These are phyloP conservation scores for Pythium insidiosum DNA, from an alignment of 352 stramenopile genomes.

Conservation along the genomic window DNA sequence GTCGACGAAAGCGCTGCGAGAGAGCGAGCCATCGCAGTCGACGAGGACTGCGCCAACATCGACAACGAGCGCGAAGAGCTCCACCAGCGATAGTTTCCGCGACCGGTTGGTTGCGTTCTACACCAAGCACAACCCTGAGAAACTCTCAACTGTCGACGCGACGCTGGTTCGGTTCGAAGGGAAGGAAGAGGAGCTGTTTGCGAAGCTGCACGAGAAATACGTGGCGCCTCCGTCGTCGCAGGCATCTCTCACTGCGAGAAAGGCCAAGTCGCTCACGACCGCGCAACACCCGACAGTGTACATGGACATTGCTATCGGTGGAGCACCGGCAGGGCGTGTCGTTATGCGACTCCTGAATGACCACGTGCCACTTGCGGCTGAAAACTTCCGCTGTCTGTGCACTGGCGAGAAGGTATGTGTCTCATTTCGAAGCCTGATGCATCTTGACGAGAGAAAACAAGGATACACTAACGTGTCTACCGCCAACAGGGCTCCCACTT, in stretches of 20 bases:
- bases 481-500: slow-evolving; percentile 23
- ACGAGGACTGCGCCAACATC: background rate
- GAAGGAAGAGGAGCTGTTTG: slow-evolving; percentile 59
- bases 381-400: slow-evolving; percentile 91
- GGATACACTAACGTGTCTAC: slow-evolving; percentile 19
- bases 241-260: slow-evolving; percentile 28
- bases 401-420: slow-evolving; percentile 63
- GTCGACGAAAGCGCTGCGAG: slow-evolving; percentile 17
- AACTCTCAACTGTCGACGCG: slow-evolving; percentile 39
- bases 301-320: slow-evolving; percentile 91
- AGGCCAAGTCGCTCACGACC: slow-evolving; percentile 44
- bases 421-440: background rate
- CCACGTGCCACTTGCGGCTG: slow-evolving; percentile 88
- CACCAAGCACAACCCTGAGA: slow-evolving; percentile 51
- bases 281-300: slow-evolving; percentile 86
- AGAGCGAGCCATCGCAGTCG: background rate
- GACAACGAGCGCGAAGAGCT: background rate
- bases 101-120: slow-evolving; percentile 55
- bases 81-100: slow-evolving; percentile 10
- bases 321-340: slow-evolving; percentile 76
- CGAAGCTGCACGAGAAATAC: slow-evolving; percentile 63
- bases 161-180: slow-evolving; percentile 48
- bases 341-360: slow-evolving; percentile 94
- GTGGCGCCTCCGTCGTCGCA: slow-evolving; percentile 17
- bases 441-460: slow-evolving; percentile 9